Conservation (phyloP, 495 filamentous ascomycete genomes). For the Aspergillus cavernicola region DNA sequence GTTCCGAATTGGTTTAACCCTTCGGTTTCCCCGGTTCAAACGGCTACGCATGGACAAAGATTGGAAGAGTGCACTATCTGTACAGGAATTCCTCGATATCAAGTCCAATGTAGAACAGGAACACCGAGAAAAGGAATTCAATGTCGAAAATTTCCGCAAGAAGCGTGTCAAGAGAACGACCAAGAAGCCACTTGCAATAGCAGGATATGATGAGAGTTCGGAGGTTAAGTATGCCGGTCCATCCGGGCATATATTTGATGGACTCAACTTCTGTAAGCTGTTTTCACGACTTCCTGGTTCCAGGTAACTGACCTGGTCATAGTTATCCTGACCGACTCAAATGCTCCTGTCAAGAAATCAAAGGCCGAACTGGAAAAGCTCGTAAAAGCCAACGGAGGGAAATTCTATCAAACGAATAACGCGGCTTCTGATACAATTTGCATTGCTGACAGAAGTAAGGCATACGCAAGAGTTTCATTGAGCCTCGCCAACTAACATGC, state of each 20-base stretch:
- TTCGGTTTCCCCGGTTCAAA: conserved; percentile 92
- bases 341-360: conserved; percentile 57
- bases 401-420: conserved; percentile 68
- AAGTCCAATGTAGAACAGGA: conserved; percentile 69
- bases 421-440: conserved; percentile 59
- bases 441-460: conserved; percentile 71
- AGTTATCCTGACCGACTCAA: conserved; percentile 61
- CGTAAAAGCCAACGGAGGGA: conserved; percentile 85
- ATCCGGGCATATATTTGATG: conserved; percentile 62
- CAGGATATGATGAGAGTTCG: conserved; percentile 57
- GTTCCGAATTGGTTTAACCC: conserved; percentile 72
- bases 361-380: conserved; percentile 83
- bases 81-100: conserved; percentile 72
- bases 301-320: conserved; percentile 15
- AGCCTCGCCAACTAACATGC: conserved; percentile 16
- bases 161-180: conserved; percentile 60
- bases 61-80: conserved; percentile 75
- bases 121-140: conserved; percentile 72
- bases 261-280: conserved; percentile 70
- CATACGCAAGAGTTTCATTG: not conserved
- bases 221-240: conserved; percentile 53
- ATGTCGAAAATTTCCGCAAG: conserved; percentile 69
- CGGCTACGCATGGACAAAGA: conserved; percentile 73
- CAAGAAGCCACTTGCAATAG: conserved; percentile 65
- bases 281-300: not conserved